Percentiles rank a stretch among this genome's conserved stretches.
Evolutionary conservation across 306 rosid genomes (phyloP).

Genomic region (Fragaria nilgerrensis): DNA sequence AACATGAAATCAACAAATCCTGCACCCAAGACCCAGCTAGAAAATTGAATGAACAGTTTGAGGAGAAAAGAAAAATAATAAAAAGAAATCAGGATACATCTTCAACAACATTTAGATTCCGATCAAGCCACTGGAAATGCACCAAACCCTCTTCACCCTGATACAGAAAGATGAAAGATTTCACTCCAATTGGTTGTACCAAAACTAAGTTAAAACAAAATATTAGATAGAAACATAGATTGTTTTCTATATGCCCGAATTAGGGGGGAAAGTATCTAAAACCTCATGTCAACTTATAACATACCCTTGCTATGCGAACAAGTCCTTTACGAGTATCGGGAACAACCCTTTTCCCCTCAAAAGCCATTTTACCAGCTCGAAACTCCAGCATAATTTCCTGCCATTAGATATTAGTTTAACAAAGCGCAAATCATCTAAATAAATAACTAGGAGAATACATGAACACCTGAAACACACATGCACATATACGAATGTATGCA

Average conservation of each 20-base stretch:
- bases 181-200: slow-evolving; percentile 1
- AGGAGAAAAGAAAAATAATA: background rate
- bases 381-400: slow-evolving; percentile 87
- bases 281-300: background rate
- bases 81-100: slow-evolving; percentile 73
- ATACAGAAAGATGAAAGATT: slow-evolving; percentile 24
- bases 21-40: background rate
- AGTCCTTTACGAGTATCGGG: slow-evolving; percentile 89
- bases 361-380: slow-evolving; percentile 90
- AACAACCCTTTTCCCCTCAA: slow-evolving; percentile 64
- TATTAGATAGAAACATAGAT: slow-evolving; percentile 7
- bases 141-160: slow-evolving; percentile 91
- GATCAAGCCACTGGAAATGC: slow-evolving; percentile 96
- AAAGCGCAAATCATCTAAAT: background rate
- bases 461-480: background rate
- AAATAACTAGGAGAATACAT: background rate
- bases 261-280: background rate
- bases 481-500: background rate
- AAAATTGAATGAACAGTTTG: background rate
- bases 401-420: slow-evolving; percentile 21
- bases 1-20: background rate
- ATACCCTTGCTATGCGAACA: slow-evolving; percentile 85
- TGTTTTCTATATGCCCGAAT: background rate
- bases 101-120: slow-evolving; percentile 66
- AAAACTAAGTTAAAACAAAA: slow-evolving; percentile 1